These are phyloP conservation scores for Xylariaceae sp. DNA, from an alignment of 2,329 filamentous ascomycete species.

Conservation along the genomic window DNA sequence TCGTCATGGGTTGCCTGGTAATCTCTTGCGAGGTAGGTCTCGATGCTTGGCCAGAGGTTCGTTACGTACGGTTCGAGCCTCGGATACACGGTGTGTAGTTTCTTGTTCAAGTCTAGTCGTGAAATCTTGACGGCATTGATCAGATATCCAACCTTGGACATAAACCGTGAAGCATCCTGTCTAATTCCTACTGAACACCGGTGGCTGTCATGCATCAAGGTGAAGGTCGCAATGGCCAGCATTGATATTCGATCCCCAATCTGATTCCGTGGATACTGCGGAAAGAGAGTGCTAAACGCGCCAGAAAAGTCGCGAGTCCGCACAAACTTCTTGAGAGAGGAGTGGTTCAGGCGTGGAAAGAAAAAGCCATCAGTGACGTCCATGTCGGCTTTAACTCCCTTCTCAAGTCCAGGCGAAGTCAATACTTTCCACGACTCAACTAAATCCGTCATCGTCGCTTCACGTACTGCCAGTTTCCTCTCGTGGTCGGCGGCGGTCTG, in stretches of 20 bases:
- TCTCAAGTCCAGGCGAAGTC: conserved; percentile 28
- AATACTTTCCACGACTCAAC: conserved; percentile 42
- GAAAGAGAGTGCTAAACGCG: conserved; percentile 36
- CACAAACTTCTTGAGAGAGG: conserved; percentile 17
- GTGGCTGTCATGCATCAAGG: conserved; percentile 35
- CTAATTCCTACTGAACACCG: conserved; percentile 21
- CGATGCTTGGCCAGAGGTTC: conserved; percentile 28
- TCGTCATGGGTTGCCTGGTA: conserved; percentile 1
- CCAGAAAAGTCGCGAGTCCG: conserved; percentile 23
- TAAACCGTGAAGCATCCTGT: conserved; percentile 24
- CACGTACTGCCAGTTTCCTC: conserved; percentile 28
- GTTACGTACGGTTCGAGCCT: conserved; percentile 25
- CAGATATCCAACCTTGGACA: conserved; percentile 25
- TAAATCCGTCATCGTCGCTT: conserved; percentile 38
- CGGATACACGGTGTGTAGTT: conserved; percentile 20
- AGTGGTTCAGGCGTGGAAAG: conserved; percentile 29
- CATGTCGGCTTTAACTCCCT: conserved; percentile 8
- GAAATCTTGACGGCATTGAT: conserved; percentile 22
- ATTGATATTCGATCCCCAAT: conserved; percentile 29
- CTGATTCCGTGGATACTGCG: conserved; percentile 27
- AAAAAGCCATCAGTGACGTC: conserved; percentile 28
- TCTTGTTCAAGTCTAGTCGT: conserved; percentile 14
- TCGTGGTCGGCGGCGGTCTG: conserved; percentile 28
- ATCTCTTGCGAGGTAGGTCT: conserved; percentile 15
- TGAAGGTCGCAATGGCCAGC: conserved; percentile 39